Base-by-base conservation (phyloP, 2,329 filamentous ascomycete species). In the Stachybotrys echinatus region DNA sequence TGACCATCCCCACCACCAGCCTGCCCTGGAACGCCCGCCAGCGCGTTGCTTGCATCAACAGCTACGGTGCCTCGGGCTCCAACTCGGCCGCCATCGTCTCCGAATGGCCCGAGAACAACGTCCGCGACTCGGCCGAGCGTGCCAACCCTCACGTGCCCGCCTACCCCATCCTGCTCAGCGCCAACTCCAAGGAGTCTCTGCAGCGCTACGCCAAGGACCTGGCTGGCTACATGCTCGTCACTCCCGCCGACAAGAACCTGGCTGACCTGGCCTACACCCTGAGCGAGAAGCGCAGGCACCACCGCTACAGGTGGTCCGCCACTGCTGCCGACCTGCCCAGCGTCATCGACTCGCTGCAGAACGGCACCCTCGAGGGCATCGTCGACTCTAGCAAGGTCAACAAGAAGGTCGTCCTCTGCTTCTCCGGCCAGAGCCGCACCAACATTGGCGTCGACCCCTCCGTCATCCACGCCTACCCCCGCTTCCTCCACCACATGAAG, bases 341-440 rank as follows among this genome's bases (percentile, higher is more conserved):
- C 19, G 20, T 53, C 6, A 43, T 50, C 3, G 27, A 37, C 5
- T 44, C 52, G 19, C 40, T 55, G 2, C 47, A 44, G 12, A 49
- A 53, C 20, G 37, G 6, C 5, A 17, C 31, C 8, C 23, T 40
- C 2, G 37, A 22, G 6, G 39, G 47, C 34, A 40, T 50, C 22
- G 10, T 51, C 4, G 45, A 55, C 22, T n/a, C 42, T 18, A 20
- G 49, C 17, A 55, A 50, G 21, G 37, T 50, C 23, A 20, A 31
- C 55, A 46, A 57, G 48, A 50, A 54, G 21, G 52, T 71, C 2
- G 55, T 74, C 2, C 49, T 74, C 1, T 60, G 57, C 19, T 71
- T 74, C 42, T 68, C 67, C 4, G 71, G 71, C 3, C 72, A 74
- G 47, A 61, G 56, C 37, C 48, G 48, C 19, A 52, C 38, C 2